Base-by-base conservation (phyloP, 2,329 filamentous ascomycete genomes). In the Penicillium polonicum region DNA sequence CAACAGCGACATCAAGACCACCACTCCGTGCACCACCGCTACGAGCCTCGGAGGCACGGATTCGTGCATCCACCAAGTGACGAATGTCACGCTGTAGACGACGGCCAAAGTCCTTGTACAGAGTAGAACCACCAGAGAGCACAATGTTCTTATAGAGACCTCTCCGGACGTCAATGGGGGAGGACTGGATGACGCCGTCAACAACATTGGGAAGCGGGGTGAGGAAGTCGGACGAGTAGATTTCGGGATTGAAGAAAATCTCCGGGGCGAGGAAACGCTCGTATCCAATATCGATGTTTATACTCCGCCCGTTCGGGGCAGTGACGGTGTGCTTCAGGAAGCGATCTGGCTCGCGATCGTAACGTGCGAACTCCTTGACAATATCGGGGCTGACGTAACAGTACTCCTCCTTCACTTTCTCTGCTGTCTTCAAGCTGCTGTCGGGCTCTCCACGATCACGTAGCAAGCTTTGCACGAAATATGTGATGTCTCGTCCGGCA, bases 91-190 rank as follows among this genome's bases (percentile, higher is more conserved):
- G 88, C 80, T 99, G 95, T 81, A 99, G 83, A 73, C 94, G 87
- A 65, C 94, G 87, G 27, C 94, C 94, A 77, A 99, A 99, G 78
- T 99, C 92, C 79, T 97, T 97, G 85, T 97, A 99, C 61, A 99
- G 82, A 23, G 94, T 99, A 67, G 92, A 97, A 69, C 94, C 94
- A 73, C 94, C 94, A 4, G 93, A 97, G 38, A 99, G 83, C 36
- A 99, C 94, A 78, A 99, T 99, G 79, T 99, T 99, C 86, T 99
- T 99, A 85, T 99, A 99, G 38, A 99, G 83, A 42, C 94, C 94
- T 78, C 94, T 87, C 71, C 94, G 89, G 45, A 99, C 95, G 72
- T 99, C 94, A 69, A 99, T 99, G 42, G 94, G 94, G 35, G 93
- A 96, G 56, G 92, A 93, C 78, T 99, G 94, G 69, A 99, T 99